Evolutionary conservation across 169 alveolate genomes (phyloP).

Genomic region (Plasmodium blacklocki): DNA sequence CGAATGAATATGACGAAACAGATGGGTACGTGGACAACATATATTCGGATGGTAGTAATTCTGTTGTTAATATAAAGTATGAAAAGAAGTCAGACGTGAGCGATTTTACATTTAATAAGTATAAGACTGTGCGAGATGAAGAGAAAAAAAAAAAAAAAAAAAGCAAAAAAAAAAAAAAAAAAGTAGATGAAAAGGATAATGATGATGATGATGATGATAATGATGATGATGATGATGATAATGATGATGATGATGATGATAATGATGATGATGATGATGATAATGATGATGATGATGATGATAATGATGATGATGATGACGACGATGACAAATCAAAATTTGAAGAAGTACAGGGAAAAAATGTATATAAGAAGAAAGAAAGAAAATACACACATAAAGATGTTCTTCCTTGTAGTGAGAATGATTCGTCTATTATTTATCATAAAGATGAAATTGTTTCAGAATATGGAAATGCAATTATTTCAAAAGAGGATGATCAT

Average conservation of each 20-base stretch:
- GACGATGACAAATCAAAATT: no score
- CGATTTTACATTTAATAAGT: conserved; percentile 25
- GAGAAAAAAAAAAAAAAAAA: not conserved
- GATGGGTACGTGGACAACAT: not conserved
- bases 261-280: no score
- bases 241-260: no score
- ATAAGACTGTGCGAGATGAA: not conserved
- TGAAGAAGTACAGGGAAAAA: no score
- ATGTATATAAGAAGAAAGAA: not conserved
- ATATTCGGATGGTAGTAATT: conserved; percentile 7
- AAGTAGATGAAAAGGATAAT: not conserved
- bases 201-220: not conserved
- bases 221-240: no score
- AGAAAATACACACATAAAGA: not conserved
- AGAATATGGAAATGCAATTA: no score
- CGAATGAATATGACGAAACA: not conserved
- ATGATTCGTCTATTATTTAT: no score
- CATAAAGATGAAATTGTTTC: no score
- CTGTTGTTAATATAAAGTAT: conserved; percentile 8
- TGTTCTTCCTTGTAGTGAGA: no score
- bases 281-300: no score
- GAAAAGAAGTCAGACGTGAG: conserved; percentile 23
- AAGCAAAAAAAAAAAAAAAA: not conserved
- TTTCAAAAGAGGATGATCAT: no score
- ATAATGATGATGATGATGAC: no score